Base-by-base conservation (phyloP, 169 alveolate species). In the Cardiosporidium cionae region DNA sequence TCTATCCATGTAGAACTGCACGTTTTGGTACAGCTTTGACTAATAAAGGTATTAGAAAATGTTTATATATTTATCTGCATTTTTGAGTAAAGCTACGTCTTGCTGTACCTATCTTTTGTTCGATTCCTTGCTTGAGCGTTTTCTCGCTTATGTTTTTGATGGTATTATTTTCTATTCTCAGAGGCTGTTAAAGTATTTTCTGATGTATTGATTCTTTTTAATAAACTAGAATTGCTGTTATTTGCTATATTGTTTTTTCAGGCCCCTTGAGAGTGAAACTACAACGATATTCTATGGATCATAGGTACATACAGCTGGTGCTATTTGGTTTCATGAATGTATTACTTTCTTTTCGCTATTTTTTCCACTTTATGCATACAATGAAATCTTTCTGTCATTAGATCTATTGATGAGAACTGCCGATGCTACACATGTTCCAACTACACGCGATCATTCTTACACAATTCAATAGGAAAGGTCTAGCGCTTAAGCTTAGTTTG, bases 1-100 rank as follows among this genome's bases (percentile, higher is more conserved):
- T 97, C 9, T 96, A 92, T 79, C 98, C 99, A 1, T 93, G 98
- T 22, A 93, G 99, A 76, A 96, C 99, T 3, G 99, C 99, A 1
- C 89, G 99, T 63, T 97, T 96, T 88, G 98, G 98, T 32, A 89
- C 97, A 2, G 98, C 98, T 2, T 85, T 96, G 74, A 90, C 94
- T 23, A 16, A 58, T 22, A 7, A 27, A 7, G 54, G 25, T 27
- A 65, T 32, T 0, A 68, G 76, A 23, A 1, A 2, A 1, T 29
- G 52, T 34, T 54, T 67, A 22, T 16, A 54, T 22, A n/a, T 54
- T n/a, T 68, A 69, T 22, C 22, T 2, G 0, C 9, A 69, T 7
- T 69, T 4, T 28, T 34, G 58, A 25, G 25, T 52, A 29, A 7
- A 52, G 70, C 34, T 16, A 64, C 1, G 16, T 44, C 25, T 44